Evolutionary conservation across 1,284 basidiomycete species (phyloP), one percentile per base, ranked within the genome.

Genomic region (Thelephora terrestris): DNA sequence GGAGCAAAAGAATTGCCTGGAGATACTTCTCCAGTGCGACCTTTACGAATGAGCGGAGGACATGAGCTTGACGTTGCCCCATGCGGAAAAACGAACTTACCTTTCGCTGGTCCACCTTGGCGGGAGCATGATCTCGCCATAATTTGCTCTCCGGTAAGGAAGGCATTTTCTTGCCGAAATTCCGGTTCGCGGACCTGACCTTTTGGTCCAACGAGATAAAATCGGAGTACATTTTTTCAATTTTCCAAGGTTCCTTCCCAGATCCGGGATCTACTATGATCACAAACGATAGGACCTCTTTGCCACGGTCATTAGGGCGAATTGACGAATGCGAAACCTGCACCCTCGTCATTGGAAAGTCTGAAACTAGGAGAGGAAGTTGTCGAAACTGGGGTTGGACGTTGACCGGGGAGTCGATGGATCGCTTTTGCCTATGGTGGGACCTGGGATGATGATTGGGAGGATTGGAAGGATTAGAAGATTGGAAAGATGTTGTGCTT

Each of bases 81-180:
- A 24, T 16, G 25, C 25, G 39, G n/a, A 23, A 21, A 39, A 7
- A 23, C 20, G 42, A 32, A 68, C 78, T 56, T 58, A 87, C 88
- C 73, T 95, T 96, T 55, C 93, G 73, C 63, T 94, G 91, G 70
- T 98, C 95, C 35, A 94, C 91, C 68, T 91, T 94, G 47, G 90
- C 90, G 10, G 95, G 94, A 2, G 94, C 94, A 64, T 96, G 91
- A 67, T 98, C 95, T 64, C 84, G 94, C 86, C 95, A 98, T 7
- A 96, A 71, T 64, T 84, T 86, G 47, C 89, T 88, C 62, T 99
- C 95, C 2, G 95, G 95, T 49, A 99, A 65, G 40, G 71, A 74
- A 18, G 76, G 80, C 47, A 98, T 80, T 66, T 81, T 89, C 69
- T 91, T 89, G 23, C 75, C 75, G 43, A 85, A 72, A 56, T 76